These are phyloP conservation scores for Talaromyces verruculosus DNA, from an alignment of 2,329 filamentous ascomycete genomes.

Conservation along the genomic window DNA sequence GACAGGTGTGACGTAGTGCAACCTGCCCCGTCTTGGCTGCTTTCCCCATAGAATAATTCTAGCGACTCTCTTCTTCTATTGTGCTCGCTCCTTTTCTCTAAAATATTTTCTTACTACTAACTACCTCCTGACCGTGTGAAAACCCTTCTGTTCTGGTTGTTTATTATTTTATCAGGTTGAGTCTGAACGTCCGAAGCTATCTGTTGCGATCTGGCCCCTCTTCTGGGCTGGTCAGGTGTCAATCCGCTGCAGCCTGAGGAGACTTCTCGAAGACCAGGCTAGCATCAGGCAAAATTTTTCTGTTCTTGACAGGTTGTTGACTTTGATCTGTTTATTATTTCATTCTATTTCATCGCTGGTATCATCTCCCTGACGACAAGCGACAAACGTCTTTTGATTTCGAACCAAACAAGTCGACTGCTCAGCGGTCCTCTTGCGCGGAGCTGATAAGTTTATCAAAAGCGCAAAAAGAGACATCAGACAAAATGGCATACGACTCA, in stretches of 20 bases:
- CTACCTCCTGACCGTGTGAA: background rate
- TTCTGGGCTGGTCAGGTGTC: constrained; percentile 10
- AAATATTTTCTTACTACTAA: background rate
- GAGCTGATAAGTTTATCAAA: background rate
- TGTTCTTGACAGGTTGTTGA: background rate
- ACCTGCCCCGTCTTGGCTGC: background rate
- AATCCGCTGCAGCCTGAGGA: constrained; percentile 1
- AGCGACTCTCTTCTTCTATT: background rate
- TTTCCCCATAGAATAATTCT: background rate
- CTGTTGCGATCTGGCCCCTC: background rate
- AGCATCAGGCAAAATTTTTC: constrained; percentile 7
- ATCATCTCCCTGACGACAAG: background rate
- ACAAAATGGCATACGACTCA: constrained; percentile 17
- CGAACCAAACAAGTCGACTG: constrained; percentile 18
- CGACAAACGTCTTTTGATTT: background rate
- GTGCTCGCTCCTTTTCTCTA: background rate
- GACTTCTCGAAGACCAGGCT: background rate
- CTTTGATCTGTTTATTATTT: background rate
- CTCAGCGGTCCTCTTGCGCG: constrained; percentile 21
- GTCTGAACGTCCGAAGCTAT: background rate
- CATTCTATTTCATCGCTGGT: background rate
- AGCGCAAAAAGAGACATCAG: background rate
- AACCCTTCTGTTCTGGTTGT: too few species aligned
- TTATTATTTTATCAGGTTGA: background rate
- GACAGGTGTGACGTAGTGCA: constrained; percentile 6